Base-by-base conservation (phyloP, 2,329 filamentous ascomycete species). In the Arthroderma sp. region DNA sequence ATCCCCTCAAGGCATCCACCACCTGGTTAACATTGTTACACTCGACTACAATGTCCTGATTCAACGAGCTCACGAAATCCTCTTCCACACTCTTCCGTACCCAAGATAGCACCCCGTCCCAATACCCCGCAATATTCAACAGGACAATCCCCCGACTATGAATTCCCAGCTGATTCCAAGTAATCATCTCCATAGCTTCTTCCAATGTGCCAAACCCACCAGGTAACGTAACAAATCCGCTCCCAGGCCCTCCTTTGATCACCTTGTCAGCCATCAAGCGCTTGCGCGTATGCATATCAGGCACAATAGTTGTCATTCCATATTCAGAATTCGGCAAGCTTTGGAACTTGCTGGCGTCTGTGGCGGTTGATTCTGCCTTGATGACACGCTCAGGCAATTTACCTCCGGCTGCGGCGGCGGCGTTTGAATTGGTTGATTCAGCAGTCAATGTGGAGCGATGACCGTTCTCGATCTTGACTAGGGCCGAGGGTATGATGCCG, bases 251-350 rank as follows among this genome's bases (percentile, higher is more conserved):
- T 28, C 86, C 86, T 15, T 77, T 74, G 27, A 93, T 75, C 10
- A 96, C 87, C 62, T 89, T 83, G 55, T 79, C 72, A 5, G 88
- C 89, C 91, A 98, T 96, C 68, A 91, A 73, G 54, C 83, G 78
- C 71, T 98, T 98, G 51, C 91, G 79, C 36, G 86, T 88, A 67
- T 98, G 91, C 91, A 98, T 98, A 61, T 95, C 87, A 54, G 79
- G 74, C 29, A 96, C 91, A 6, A 95, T 78, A 0, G 87, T 95
- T 8, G 87, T 95, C 37, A 74, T 71, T 6, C 91, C 91, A 61
- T 86, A 98, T 44, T 69, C 64, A 0, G 60, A 59, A 47, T 68
- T 59, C 4, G 66, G 34, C n/a, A 37, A 7, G 30, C 9, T 6
- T 2, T 38, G n/a, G 6, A 51, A 33, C 64, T 54, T 1, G 54